A percentile compares a stretch with the other conserved stretches of the same genome.
Conservation (phyloP, 306 rosid species). For the Pueraria montana region DNA sequence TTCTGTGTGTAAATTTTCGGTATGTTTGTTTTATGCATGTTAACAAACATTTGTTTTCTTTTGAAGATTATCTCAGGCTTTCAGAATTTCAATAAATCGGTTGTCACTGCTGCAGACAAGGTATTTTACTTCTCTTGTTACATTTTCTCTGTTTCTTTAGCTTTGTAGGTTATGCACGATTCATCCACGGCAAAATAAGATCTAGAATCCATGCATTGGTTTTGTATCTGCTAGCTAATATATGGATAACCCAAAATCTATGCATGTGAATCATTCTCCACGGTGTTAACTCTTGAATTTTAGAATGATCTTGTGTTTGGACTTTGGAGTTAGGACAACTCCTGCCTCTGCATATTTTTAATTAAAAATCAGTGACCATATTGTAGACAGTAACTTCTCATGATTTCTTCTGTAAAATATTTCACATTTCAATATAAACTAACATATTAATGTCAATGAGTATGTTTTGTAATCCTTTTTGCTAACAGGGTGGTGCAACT, state of each 20-base stretch:
- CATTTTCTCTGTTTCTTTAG: conserved; percentile 17
- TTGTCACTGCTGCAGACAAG: conserved; percentile 93
- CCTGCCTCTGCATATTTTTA: background rate
- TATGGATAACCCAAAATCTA: background rate
- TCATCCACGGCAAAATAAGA: conserved; percentile 12
- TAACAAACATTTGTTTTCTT: conserved; percentile 46
- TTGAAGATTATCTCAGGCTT: conserved; percentile 89
- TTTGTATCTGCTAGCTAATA: conserved; percentile 21
- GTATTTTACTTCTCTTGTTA: conserved; percentile 50
- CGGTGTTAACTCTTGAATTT: background rate
- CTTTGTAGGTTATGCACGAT: background rate
- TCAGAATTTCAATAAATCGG: conserved; percentile 78
- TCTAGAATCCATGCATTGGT: conserved; percentile 14
- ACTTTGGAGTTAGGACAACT: background rate
- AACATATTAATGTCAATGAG: conserved; percentile 27
- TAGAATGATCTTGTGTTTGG: background rate
- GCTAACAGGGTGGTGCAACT: conserved; percentile 88
- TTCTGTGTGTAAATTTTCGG: conserved; percentile 3
- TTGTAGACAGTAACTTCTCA: background rate
- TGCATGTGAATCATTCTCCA: conserved; percentile 17
- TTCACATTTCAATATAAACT: conserved; percentile 4
- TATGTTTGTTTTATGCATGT: conserved; percentile 11
- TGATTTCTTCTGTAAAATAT: conserved; percentile 20
- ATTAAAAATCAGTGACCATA: background rate
- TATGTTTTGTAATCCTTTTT: conserved; percentile 7